Conservation (phyloP, 495 filamentous ascomycete species). For the Penicillium flavigenum region DNA sequence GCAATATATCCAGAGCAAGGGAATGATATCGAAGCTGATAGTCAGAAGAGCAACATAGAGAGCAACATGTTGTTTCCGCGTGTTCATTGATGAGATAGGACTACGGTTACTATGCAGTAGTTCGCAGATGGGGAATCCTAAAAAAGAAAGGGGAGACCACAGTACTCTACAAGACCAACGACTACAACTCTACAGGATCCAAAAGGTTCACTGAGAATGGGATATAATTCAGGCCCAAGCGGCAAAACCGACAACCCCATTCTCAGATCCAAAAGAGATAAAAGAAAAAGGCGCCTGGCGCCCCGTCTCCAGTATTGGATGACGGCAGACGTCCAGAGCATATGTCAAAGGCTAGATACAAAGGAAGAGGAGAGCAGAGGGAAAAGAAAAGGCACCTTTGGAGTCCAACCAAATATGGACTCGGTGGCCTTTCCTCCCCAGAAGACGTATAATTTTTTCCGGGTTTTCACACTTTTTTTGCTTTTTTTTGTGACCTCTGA, state of each 20-base stretch:
- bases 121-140: too few species aligned
- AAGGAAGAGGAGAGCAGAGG: conserved; percentile 20
- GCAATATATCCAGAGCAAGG: background rate
- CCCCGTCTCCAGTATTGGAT: background rate
- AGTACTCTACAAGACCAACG: background rate
- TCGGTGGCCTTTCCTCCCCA: conserved; percentile 17
- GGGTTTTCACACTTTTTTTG: conserved; percentile 35
- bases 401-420: conserved; percentile 8
- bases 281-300: conserved; percentile 16
- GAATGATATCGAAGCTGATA: background rate
- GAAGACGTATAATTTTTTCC: conserved; percentile 32
- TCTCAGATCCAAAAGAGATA: conserved; percentile 29
- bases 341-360: conserved; percentile 29
- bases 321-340: conserved; percentile 10
- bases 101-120: background rate
- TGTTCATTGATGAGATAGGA: background rate
- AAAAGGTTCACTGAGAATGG: conserved; percentile 19
- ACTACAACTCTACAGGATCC: background rate
- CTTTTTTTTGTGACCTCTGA: conserved; percentile 35
- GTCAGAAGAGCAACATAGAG: background rate
- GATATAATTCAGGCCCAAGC: conserved; percentile 26
- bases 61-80: too few species aligned
- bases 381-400: conserved; percentile 8
- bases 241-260: conserved; percentile 10
- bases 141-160: background rate